phyloP scores from a whole-genome alignment of 176 grass and related monocot genomes.

The Oropetium thomaeum region DNA sequence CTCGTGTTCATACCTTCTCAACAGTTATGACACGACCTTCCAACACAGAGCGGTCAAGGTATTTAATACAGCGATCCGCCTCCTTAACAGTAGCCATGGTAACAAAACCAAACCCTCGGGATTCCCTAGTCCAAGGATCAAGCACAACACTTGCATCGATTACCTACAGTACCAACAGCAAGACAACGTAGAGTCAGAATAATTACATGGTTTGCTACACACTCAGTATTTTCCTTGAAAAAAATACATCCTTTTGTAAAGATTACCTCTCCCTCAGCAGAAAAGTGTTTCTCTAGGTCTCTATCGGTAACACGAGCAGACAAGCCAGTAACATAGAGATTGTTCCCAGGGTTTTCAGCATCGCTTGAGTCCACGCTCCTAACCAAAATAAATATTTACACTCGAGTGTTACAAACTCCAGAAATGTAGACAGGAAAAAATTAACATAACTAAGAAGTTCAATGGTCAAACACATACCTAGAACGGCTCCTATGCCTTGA shows the following conservation, averaged over 20 bases:
- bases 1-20: conserved; percentile 66
- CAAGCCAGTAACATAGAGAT: conserved; percentile 71
- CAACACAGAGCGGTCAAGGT: conserved; percentile 74
- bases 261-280: conserved; percentile 57
- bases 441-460: not conserved
- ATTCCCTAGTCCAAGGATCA: conserved; percentile 83
- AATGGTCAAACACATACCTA: conserved; percentile 27
- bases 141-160: conserved; percentile 56
- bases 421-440: not conserved
- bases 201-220: not conserved
- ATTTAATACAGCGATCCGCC: conserved; percentile 68
- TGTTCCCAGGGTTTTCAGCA: conserved; percentile 61
- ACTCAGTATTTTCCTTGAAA: not conserved
- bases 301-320: conserved; percentile 40
- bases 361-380: conserved; percentile 62
- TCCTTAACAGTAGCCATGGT: conserved; percentile 71
- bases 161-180: conserved; percentile 38
- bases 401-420: not conserved
- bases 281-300: conserved; percentile 58
- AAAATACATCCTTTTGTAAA: conserved; percentile 21
- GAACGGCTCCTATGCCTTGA: conserved; percentile 67
- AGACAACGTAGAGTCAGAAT: not conserved
- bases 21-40: conserved; percentile 90
- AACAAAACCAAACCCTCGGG: conserved; percentile 92
- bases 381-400: not conserved